These are phyloP conservation scores for Pilobolus umbonatus DNA, from an alignment of 192 early-diverging fungal species.

Conservation along the genomic window DNA sequence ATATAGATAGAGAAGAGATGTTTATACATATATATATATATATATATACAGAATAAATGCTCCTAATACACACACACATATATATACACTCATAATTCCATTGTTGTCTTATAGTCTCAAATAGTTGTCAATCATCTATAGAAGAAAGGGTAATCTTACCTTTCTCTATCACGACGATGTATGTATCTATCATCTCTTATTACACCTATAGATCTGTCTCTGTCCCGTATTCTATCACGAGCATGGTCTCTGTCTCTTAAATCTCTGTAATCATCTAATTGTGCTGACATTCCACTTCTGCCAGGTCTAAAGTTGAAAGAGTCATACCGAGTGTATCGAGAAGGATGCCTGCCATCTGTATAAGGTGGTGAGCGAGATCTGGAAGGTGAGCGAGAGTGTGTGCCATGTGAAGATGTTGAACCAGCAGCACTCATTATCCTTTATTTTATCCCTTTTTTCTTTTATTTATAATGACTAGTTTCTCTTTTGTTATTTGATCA, in stretches of 20 bases:
- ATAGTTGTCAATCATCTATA: background rate
- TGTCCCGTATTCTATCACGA: conserved; percentile 20
- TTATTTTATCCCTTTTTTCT: background rate
- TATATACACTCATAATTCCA: too few relatives aligned
- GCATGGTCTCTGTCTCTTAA: conserved; percentile 30
- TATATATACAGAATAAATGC: background rate
- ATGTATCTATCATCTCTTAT: conserved; percentile 27
- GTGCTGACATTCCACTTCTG: conserved; percentile 22
- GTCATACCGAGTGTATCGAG: conserved; percentile 32
- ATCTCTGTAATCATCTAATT: conserved; percentile 31
- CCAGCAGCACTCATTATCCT: conserved; percentile 30
- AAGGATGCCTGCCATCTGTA: conserved; percentile 31
- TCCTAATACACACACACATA: too few relatives aligned
- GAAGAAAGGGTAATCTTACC: conserved; percentile 16
- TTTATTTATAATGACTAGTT: background rate
- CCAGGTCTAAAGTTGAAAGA: conserved; percentile 21
- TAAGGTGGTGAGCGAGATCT: conserved; percentile 33
- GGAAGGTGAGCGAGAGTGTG: conserved; percentile 31
- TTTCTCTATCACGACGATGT: conserved; percentile 17
- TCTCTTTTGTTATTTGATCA: background rate
- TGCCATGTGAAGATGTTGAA: conserved; percentile 34
- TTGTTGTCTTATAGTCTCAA: too few relatives aligned
- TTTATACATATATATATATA: too few relatives aligned
- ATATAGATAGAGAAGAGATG: too few relatives aligned
- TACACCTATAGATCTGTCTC: conserved; percentile 22